These are phyloP conservation scores for Vaccinium vitisidaea DNA, from an alignment of 148 eudicot genomes.

Conservation along the genomic window DNA sequence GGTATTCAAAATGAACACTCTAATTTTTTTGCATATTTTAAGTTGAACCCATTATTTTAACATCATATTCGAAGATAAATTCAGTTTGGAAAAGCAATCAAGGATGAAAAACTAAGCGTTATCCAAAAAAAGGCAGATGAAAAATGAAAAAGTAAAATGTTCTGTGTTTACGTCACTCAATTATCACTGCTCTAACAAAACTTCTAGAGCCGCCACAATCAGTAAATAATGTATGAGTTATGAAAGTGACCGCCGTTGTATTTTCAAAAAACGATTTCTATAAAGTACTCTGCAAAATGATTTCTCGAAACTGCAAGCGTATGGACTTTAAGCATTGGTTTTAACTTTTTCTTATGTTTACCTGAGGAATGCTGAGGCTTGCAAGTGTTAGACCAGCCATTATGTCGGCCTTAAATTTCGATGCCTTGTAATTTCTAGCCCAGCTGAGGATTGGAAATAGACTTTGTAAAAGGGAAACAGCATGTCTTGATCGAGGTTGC, in stretches of 20 bases:
- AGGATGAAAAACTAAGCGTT: not conserved
- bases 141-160: too few species aligned
- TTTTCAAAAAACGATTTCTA: too few species aligned
- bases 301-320: not conserved
- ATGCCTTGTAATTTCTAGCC: constrained; percentile 37
- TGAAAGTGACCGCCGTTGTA: not conserved
- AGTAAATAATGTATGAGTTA: not conserved
- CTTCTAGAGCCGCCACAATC: not conserved
- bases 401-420: constrained; percentile 41
- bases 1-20: not conserved
- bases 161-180: not conserved
- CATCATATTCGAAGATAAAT: not conserved
- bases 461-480: constrained; percentile 27
- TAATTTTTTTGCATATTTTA: too few species aligned
- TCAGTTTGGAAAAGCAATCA: not conserved
- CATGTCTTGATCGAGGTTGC: not conserved
- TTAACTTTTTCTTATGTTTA: not conserved
- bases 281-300: not conserved
- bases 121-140: not conserved
- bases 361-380: constrained; percentile 61
- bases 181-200: not conserved
- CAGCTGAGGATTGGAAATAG: constrained; percentile 50
- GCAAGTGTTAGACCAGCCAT: constrained; percentile 58
- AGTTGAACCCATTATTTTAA: not conserved
- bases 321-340: not conserved